phyloP scores from a whole-genome alignment of 306 rosid genomes.

The Biancaea sappan region DNA sequence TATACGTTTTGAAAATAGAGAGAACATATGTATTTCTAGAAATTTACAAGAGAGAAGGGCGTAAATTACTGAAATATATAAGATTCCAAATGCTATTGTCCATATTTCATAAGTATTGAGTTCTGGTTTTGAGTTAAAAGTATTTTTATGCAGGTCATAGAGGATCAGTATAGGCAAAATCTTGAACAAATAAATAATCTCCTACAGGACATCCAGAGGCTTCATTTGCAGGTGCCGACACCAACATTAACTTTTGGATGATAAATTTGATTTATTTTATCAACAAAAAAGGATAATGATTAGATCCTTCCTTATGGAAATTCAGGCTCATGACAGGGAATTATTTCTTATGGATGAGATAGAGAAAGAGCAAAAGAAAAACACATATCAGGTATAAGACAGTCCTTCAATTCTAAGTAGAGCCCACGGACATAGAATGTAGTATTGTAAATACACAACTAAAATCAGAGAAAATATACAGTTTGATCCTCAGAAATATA shows the following conservation, averaged over 20 bases:
- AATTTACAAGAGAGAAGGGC: too few relatives aligned
- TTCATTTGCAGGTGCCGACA: neutral
- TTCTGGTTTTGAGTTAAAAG: neutral
- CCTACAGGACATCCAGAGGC: neutral
- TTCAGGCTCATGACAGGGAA: slow-evolving; percentile 16
- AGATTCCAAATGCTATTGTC: too few relatives aligned
- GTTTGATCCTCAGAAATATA: too few relatives aligned
- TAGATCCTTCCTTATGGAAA: neutral
- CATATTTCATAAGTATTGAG: too few relatives aligned
- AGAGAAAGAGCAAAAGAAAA: slow-evolving; percentile 1
- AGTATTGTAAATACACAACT: neutral
- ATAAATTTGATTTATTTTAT: neutral
- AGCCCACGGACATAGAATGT: neutral
- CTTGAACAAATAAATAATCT: neutral
- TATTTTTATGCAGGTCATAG: slow-evolving; percentile 23
- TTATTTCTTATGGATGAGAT: slow-evolving; percentile 10
- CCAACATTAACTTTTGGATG: neutral
- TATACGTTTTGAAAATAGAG: too few relatives aligned
- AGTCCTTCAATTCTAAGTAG: neutral
- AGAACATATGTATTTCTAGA: too few relatives aligned
- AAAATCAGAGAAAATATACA: too few relatives aligned
- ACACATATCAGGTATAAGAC: neutral
- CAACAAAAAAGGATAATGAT: neutral
- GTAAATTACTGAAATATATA: too few relatives aligned
- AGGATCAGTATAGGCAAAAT: slow-evolving; percentile 23